Percentiles rank a stretch among this genome's conserved stretches.
Evolutionary conservation across 2,329 filamentous ascomycete genomes (phyloP).

Genomic region (Cadophora sp.): DNA sequence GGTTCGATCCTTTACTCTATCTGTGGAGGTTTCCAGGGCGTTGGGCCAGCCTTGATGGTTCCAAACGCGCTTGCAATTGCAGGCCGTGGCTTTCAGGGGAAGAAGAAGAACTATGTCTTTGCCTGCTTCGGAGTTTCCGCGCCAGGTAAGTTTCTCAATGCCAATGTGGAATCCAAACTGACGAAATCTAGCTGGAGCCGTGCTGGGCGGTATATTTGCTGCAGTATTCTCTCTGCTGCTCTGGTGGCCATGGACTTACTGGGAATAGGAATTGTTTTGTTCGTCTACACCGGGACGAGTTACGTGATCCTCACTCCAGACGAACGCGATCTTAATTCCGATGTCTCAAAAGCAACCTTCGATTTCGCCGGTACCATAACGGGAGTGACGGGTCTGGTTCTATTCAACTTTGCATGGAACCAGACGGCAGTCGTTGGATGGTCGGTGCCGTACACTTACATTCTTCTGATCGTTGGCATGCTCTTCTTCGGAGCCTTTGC

Average conservation of each 20-base stretch:
- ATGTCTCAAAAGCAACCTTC: slow-evolving; percentile 34
- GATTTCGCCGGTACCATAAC: slow-evolving; percentile 53
- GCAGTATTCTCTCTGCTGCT: slow-evolving; percentile 48
- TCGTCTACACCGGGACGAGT: slow-evolving; percentile 46
- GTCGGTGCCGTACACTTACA: slow-evolving; percentile 31
- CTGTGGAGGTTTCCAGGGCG: slow-evolving; percentile 59
- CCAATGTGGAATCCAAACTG: neutral
- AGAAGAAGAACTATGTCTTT: slow-evolving; percentile 51
- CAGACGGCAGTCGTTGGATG: slow-evolving; percentile 33
- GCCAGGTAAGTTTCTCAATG: slow-evolving; percentile 41
- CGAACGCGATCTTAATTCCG: slow-evolving; percentile 30
- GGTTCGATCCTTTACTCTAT: slow-evolving; percentile 50
- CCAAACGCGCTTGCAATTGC: slow-evolving; percentile 60
- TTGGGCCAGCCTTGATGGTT: slow-evolving; percentile 57
- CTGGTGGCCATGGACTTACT: slow-evolving; percentile 60
- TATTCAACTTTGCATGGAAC: slow-evolving; percentile 63
- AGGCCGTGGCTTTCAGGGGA: slow-evolving; percentile 53
- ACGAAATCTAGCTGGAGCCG: slow-evolving; percentile 47
- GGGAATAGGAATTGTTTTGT: slow-evolving; percentile 50
- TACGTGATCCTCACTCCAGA: slow-evolving; percentile 49
- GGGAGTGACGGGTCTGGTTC: slow-evolving; percentile 56
- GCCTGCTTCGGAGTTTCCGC: slow-evolving; percentile 54
- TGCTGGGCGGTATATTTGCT: slow-evolving; percentile 50
- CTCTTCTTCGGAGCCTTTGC: slow-evolving; percentile 61
- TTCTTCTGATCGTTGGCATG: slow-evolving; percentile 51